Conservation (phyloP, 352 stramenopile genomes). For the Pythium phragmitis region DNA sequence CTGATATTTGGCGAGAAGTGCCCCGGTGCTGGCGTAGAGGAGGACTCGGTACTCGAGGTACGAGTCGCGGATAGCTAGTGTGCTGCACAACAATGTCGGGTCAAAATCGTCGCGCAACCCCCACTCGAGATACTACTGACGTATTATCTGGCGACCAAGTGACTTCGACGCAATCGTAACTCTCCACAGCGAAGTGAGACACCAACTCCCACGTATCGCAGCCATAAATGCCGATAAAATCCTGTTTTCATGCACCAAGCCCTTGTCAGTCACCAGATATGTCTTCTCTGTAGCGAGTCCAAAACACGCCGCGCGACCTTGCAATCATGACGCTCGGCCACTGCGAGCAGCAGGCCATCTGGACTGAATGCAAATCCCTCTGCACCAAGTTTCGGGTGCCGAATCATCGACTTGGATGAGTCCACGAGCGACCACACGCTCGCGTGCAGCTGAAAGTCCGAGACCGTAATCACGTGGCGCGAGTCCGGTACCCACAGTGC, state of each 20-base stretch:
- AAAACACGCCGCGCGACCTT: slow-evolving; percentile 37
- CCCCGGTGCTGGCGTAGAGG: slow-evolving; percentile 65
- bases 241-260: slow-evolving; percentile 27
- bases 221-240: slow-evolving; percentile 77
- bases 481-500: slow-evolving; percentile 58
- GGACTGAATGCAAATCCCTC: slow-evolving; percentile 69
- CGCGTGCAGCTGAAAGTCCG: slow-evolving; percentile 83
- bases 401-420: slow-evolving; percentile 55
- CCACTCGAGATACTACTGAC: slow-evolving; percentile 31
- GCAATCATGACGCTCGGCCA: slow-evolving; percentile 74
- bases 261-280: not conserved
- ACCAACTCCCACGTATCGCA: slow-evolving; percentile 74
- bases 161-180: slow-evolving; percentile 80
- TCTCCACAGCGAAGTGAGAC: slow-evolving; percentile 67
- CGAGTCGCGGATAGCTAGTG: slow-evolving; percentile 69
- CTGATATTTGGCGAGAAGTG: slow-evolving; percentile 70
- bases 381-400: slow-evolving; percentile 61
- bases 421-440: slow-evolving; percentile 81
- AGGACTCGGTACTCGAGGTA: slow-evolving; percentile 75
- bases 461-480: slow-evolving; percentile 72
- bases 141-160: slow-evolving; percentile 65
- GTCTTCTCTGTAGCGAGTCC: not conserved
- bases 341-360: slow-evolving; percentile 55
- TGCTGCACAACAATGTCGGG: slow-evolving; percentile 17
- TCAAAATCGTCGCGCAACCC: not conserved